phyloP scores from a whole-genome alignment of 2,329 filamentous ascomycete species.

The Xylaria sp. region DNA sequence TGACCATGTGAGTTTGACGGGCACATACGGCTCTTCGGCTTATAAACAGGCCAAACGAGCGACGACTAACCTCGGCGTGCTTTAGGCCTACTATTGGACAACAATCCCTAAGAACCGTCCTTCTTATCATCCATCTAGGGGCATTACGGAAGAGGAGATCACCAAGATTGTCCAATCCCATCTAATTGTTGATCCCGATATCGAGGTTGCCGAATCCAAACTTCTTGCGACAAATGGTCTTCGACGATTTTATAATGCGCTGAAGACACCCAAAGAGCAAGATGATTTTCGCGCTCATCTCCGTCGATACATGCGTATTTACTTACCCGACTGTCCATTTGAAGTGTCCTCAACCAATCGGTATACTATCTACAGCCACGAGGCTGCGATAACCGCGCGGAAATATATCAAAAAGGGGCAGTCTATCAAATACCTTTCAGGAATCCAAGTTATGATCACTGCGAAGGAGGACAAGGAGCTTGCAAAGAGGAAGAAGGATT shows the following conservation, averaged over 20 bases:
- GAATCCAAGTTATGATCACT: conserved; percentile 92
- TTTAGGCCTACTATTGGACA: conserved; percentile 94
- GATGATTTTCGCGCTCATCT: conserved; percentile 88
- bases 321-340: conserved; percentile 92
- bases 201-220: conserved; percentile 74
- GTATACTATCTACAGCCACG: conserved; percentile 90
- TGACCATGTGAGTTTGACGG: conserved; percentile 78
- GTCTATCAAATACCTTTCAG: conserved; percentile 87
- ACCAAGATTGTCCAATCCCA: conserved; percentile 69
- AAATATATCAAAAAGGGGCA: conserved; percentile 82
- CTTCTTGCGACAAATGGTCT: conserved; percentile 79
- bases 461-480: conserved; percentile 88
- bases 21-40: conserved; percentile 14
- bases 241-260: conserved; percentile 72
- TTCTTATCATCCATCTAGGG: conserved; percentile 85
- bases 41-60: conserved; percentile 13
- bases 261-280: conserved; percentile 81
- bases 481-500: conserved; percentile 85
- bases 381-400: conserved; percentile 87
- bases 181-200: conserved; percentile 79
- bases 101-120: conserved; percentile 92
- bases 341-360: conserved; percentile 92
- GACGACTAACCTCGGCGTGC: conserved; percentile 38
- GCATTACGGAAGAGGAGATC: conserved; percentile 74
- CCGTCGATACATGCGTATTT: conserved; percentile 90